Percentiles rank a stretch among this genome's conserved stretches.
Evolutionary conservation across 805 yeast species (phyloP).

Genomic region (Middelhovenomyces tepae): DNA sequence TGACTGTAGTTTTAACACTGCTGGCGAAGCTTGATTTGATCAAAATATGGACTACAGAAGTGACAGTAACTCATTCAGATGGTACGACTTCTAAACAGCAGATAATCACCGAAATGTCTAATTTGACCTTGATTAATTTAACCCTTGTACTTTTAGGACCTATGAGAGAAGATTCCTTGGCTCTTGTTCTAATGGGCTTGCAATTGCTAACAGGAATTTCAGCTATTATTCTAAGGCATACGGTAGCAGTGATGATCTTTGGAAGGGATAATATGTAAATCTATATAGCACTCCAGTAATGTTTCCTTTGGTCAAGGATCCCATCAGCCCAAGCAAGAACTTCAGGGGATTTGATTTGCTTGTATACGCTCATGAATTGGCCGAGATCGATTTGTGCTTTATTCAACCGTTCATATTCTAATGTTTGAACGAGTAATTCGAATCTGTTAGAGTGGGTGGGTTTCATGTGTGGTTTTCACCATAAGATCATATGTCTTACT

Average conservation of each 20-base stretch:
- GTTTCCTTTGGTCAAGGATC: conserved; percentile 38
- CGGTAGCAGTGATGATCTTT: conserved; percentile 75
- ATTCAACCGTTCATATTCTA: conserved; percentile 62
- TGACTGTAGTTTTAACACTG: conserved; percentile 30
- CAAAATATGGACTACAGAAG: conserved; percentile 30
- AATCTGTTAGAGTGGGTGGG: too few species aligned
- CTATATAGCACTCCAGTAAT: conserved; percentile 11
- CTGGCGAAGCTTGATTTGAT: conserved; percentile 46
- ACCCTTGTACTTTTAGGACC: conserved; percentile 85
- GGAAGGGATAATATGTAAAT: conserved; percentile 71
- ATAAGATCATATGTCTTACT: conserved; percentile 79
- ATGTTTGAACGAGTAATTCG: conserved; percentile 54
- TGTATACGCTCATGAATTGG: conserved; percentile 60
- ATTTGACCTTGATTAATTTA: conserved; percentile 82
- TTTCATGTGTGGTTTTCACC: too few species aligned
- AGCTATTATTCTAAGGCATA: conserved; percentile 68
- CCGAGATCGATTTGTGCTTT: conserved; percentile 49
- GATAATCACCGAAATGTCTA: conserved; percentile 45
- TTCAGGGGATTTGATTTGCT: conserved; percentile 60
- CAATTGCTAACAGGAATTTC: conserved; percentile 61
- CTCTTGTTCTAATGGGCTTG: conserved; percentile 45
- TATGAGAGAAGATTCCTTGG: conserved; percentile 69
- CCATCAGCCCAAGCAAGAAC: conserved; percentile 62
- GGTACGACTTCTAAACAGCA: too few species aligned
- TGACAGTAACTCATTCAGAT: too few species aligned